A percentile compares a stretch with the other conserved stretches of the same genome.
phyloP scores from a whole-genome alignment of 192 early-diverging fungal genomes.

The Umbelopsis isabellina region DNA sequence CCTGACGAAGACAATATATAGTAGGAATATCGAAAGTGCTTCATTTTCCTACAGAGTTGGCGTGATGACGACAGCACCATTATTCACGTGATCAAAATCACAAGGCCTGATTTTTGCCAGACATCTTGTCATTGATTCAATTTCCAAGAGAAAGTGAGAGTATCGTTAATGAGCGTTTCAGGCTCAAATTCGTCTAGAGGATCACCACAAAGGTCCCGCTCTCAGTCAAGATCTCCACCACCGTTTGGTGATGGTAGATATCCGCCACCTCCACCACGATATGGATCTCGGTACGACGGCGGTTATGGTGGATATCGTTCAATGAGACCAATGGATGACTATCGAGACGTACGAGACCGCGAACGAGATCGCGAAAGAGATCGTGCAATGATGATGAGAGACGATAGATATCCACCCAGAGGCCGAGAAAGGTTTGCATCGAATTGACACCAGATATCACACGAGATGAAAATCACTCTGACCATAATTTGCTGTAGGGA shows the following conservation, averaged over 20 bases:
- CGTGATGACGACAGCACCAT: slow-evolving; percentile 2
- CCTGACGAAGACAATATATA: no score
- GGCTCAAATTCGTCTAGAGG: slow-evolving; percentile 43
- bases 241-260: slow-evolving; percentile 40
- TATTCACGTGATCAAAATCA: background rate
- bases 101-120: background rate
- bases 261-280: slow-evolving; percentile 28
- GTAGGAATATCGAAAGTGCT: background rate
- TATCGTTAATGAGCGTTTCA: slow-evolving; percentile 36
- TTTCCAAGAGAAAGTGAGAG: slow-evolving; percentile 2
- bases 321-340: slow-evolving; percentile 32
- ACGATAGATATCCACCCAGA: slow-evolving; percentile 31
- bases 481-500: slow-evolving; percentile 16
- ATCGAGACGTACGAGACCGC: slow-evolving; percentile 39
- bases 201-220: slow-evolving; percentile 38
- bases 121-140: slow-evolving; percentile 6
- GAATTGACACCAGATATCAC: background rate
- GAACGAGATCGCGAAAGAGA: slow-evolving; percentile 33
- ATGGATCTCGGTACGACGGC: slow-evolving; percentile 36
- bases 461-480: background rate
- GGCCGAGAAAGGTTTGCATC: slow-evolving; percentile 30
- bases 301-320: slow-evolving; percentile 30
- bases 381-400: slow-evolving; percentile 33
- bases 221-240: slow-evolving; percentile 37
- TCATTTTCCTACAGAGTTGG: background rate